Percentiles rank a stretch among this genome's conserved stretches.
These are phyloP conservation scores for Clonostachys chloroleuca DNA, from an alignment of 2,329 filamentous ascomycete species.

Conservation along the genomic window DNA sequence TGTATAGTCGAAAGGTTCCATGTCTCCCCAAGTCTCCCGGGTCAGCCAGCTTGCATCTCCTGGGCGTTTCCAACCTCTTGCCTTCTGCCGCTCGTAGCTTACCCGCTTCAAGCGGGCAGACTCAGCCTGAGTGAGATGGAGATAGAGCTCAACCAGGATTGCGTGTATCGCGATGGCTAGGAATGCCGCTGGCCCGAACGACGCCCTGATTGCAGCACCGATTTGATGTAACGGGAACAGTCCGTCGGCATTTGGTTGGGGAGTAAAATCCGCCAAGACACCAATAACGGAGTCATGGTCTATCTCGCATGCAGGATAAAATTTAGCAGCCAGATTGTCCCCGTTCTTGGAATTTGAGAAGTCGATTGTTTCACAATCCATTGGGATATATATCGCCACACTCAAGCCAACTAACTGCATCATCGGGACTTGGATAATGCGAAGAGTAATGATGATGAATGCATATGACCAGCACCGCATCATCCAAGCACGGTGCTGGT, in stretches of 20 bases:
- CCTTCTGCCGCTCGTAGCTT: neutral
- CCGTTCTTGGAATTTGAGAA: neutral
- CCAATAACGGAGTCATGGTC: neutral
- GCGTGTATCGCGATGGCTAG: neutral
- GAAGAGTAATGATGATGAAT: neutral
- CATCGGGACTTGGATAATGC: neutral
- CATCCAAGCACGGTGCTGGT: conserved; percentile 59
- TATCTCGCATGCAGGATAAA: neutral
- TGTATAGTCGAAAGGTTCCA: neutral
- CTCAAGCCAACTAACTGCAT: conserved; percentile 16
- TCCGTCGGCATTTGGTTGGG: neutral
- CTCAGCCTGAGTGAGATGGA: neutral
- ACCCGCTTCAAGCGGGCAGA: neutral
- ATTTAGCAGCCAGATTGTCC: neutral
- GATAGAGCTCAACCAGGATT: neutral
- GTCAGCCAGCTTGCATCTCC: neutral
- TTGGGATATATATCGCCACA: neutral
- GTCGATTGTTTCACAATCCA: conserved; percentile 1
- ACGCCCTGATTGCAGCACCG: neutral
- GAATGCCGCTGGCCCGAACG: conserved; percentile 21
- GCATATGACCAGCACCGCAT: conserved; percentile 41
- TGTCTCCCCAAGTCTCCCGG: neutral
- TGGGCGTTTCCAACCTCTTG: neutral
- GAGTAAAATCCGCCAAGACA: neutral
- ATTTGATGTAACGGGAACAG: neutral